Conservation (phyloP, 306 rosid genomes). For the Ochetophila trinervis region DNA sequence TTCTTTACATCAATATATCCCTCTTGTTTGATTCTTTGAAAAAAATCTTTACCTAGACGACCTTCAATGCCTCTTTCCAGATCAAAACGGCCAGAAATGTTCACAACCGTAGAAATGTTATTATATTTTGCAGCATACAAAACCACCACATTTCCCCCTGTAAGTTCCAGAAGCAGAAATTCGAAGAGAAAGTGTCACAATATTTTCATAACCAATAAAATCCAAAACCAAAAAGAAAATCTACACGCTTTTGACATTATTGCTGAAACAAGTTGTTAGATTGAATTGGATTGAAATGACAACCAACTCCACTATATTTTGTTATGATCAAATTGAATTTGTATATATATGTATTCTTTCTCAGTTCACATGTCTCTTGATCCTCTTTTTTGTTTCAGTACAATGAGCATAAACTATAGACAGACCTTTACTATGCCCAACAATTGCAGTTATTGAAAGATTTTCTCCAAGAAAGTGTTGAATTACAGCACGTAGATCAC, state of each 20-base stretch:
- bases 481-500: conserved; percentile 64
- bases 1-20: conserved; percentile 80
- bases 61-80: conserved; percentile 73
- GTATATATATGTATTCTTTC: neutral
- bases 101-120: conserved; percentile 59
- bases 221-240: neutral
- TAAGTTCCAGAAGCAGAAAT: conserved; percentile 24
- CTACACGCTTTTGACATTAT: no score
- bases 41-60: conserved; percentile 72
- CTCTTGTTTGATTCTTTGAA: conserved; percentile 64
- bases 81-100: conserved; percentile 87
- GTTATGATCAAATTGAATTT: neutral
- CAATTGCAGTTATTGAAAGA: conserved; percentile 47
- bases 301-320: neutral
- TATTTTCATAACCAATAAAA: neutral
- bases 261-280: neutral
- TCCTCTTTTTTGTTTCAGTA: conserved; percentile 15
- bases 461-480: conserved; percentile 56
- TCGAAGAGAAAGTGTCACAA: neutral
- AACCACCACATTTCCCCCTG: conserved; percentile 85
- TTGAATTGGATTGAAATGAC: neutral
- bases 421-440: conserved; percentile 93
- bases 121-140: conserved; percentile 76
- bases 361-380: no score
- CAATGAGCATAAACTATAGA: conserved; percentile 11